Evolutionary conservation across 1,139 yeast species (phyloP), one percentile per base, ranked within the genome.

Genomic region (Yamadazyma kanchanaburiensis): DNA sequence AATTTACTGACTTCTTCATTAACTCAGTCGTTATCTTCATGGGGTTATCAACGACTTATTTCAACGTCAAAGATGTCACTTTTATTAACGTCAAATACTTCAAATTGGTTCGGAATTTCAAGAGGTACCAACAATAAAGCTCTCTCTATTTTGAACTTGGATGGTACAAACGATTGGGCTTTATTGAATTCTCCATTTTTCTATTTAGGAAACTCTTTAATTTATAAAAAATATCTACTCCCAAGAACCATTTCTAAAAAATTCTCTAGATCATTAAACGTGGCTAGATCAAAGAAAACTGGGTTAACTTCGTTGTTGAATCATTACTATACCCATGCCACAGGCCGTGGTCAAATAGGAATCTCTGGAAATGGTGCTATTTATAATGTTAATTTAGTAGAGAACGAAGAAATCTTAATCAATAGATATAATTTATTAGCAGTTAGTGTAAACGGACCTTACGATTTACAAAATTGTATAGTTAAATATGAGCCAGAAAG

Each of bases 161-260:
- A 79, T 39, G 86, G 86, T 1, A 55, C 70, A 1, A 54, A 54
- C 15, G 86, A 79, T 43, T 79, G 84, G 83, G 81, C 81, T 1
- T 37, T 79, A 4, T 56, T 79, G 27, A 59, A 70, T 25, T 64
- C 77, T 0, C 49, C 79, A 16, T 75, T 74, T 30, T 71, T 66
- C 1, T 75, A 65, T 40, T 53, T 72, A 2, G 85, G 85, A 1
- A 60, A 66, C 20, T 64, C 79, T 1, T 53, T 78, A 26, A 47
- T 53, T 11, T 48, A 75, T 2, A 50, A 55, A 1, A 51, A 63
- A 31, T 53, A 52, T 24, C 37, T 48, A 17, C 36, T 64, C n/a
- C 84, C 84, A 3, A 47, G 47, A 16, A 49, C 42, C 3, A 55
- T 74, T 5, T 58, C 72, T 16, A 51, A 55, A 32, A 48, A 51